Percentiles rank a stretch among this genome's conserved stretches.
These are phyloP conservation scores for Candida patagonica DNA, from an alignment of 805 yeast genomes.

Conservation along the genomic window DNA sequence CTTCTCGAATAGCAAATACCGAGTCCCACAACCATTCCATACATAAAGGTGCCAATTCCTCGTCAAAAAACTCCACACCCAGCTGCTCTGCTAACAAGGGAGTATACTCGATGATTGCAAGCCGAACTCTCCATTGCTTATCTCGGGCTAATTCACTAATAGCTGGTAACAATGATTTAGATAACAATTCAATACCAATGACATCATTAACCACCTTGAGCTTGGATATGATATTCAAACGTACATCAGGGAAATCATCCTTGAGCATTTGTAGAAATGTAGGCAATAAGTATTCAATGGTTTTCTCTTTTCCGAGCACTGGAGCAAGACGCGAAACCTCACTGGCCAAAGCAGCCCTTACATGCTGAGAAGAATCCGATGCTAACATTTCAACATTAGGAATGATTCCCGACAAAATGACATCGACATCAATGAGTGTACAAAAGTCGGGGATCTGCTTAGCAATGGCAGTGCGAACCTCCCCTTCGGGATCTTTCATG, in stretches of 20 bases:
- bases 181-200: slow-evolving; percentile 79
- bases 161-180: slow-evolving; percentile 87
- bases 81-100: slow-evolving; percentile 91
- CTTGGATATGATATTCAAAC: slow-evolving; percentile 87
- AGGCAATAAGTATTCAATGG: slow-evolving; percentile 76
- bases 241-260: slow-evolving; percentile 94
- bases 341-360: slow-evolving; percentile 84
- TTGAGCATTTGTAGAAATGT: slow-evolving; percentile 86
- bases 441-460: slow-evolving; percentile 66
- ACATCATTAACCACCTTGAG: slow-evolving; percentile 88
- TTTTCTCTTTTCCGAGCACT: slow-evolving; percentile 71
- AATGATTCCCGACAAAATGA: slow-evolving; percentile 59
- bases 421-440: slow-evolving; percentile 30
- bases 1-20: slow-evolving; percentile 92
- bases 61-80: slow-evolving; percentile 88
- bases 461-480: slow-evolving; percentile 90
- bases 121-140: slow-evolving; percentile 93
- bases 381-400: slow-evolving; percentile 79
- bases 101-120: slow-evolving; percentile 93
- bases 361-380: slow-evolving; percentile 86
- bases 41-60: slow-evolving; percentile 81
- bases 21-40: slow-evolving; percentile 99
- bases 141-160: slow-evolving; percentile 94
- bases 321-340: slow-evolving; percentile 84
- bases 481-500: slow-evolving; percentile 91